Evolutionary conservation across 129 eudicot genomes (phyloP).

Genomic region (Lactuca sativa): DNA sequence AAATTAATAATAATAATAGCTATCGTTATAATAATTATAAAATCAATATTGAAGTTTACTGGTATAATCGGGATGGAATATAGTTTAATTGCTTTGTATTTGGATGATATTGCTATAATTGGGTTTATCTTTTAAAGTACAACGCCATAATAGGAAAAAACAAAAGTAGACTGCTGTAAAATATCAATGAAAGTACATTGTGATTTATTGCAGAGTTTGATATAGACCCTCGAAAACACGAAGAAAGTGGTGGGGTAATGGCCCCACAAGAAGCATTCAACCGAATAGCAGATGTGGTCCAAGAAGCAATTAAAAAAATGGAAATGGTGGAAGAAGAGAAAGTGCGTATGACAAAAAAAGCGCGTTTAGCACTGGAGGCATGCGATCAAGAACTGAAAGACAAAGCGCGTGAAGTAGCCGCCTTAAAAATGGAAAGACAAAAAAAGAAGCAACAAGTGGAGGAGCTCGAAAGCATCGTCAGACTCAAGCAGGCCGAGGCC

Average conservation of each 20-base stretch:
- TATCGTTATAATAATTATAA: too few species aligned
- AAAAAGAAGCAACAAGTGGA: slow-evolving; percentile 77
- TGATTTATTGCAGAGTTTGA: slow-evolving; percentile 50
- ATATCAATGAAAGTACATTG: too few species aligned
- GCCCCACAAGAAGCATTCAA: slow-evolving; percentile 88
- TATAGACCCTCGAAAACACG: slow-evolving; percentile 56
- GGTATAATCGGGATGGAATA: too few species aligned
- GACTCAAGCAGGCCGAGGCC: slow-evolving; percentile 84
- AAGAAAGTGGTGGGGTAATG: slow-evolving; percentile 57
- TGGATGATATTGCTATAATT: too few species aligned
- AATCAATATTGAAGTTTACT: too few species aligned
- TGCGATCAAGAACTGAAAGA: slow-evolving; percentile 86
- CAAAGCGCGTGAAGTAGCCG: slow-evolving; percentile 69
- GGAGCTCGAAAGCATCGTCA: slow-evolving; percentile 73
- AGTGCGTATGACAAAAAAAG: slow-evolving; percentile 66
- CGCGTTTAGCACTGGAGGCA: slow-evolving; percentile 70
- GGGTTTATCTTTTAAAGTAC: too few species aligned
- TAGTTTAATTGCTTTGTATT: too few species aligned
- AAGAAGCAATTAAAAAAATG: slow-evolving; percentile 84
- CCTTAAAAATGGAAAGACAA: slow-evolving; percentile 70
- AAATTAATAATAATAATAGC: too few species aligned
- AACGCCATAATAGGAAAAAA: too few species aligned
- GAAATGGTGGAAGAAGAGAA: slow-evolving; percentile 88
- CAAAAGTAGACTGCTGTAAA: too few species aligned
- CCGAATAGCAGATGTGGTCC: slow-evolving; percentile 76